Conservation (phyloP, 768 basidiomycete genomes). For the Tephrocybe rancida region DNA sequence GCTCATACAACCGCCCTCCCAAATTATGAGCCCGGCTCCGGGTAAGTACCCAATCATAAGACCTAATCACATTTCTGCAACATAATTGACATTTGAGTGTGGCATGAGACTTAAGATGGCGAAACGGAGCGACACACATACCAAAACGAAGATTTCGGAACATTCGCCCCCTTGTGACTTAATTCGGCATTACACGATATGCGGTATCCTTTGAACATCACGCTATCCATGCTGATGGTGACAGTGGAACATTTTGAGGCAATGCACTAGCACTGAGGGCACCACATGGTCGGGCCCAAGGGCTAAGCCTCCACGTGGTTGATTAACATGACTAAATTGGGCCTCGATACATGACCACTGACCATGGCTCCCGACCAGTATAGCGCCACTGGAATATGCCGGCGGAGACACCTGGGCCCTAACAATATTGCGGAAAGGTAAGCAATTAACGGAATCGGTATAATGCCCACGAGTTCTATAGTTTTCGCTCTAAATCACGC, state of each 20-base stretch:
- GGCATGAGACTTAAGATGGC: constrained; percentile 8
- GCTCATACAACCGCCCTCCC: constrained; percentile 4
- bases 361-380: not conserved
- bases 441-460: too few species aligned
- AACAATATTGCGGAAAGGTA: too few species aligned
- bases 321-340: constrained; percentile 5
- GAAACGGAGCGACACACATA: constrained; percentile 6
- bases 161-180: constrained; percentile 6
- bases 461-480: not conserved
- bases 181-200: not conserved
- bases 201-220: not conserved
- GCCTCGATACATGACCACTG: not conserved
- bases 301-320: constrained; percentile 9
- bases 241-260: not conserved
- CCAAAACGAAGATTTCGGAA: not conserved
- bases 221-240: not conserved
- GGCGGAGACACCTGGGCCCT: too few species aligned
- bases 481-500: not conserved
- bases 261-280: not conserved
- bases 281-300: constrained; percentile 10
- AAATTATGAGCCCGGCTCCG: not conserved
- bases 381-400: too few species aligned
- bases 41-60: constrained; percentile 15
- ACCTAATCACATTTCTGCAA: constrained; percentile 6
- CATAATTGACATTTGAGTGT: not conserved